Conservation (phyloP, 2,329 filamentous ascomycete genomes). For the Hymenoscyphus infarciens region DNA sequence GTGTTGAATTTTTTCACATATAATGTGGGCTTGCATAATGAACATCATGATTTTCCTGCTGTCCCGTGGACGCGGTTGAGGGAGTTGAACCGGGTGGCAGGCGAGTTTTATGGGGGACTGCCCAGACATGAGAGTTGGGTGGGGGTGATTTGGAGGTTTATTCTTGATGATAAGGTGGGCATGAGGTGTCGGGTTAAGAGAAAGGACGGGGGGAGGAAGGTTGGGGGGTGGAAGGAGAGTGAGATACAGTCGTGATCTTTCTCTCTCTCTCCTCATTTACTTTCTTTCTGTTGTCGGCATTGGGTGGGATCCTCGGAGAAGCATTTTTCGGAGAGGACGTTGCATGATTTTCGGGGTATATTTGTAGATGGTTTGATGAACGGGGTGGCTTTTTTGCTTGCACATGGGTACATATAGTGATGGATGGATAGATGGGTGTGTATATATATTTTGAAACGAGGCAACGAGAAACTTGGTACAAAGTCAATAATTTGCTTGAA, state of each 20-base stretch:
- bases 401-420: too few relatives aligned
- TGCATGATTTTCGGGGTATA: too few relatives aligned
- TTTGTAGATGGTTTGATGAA: too few relatives aligned
- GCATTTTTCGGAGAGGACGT: too few relatives aligned
- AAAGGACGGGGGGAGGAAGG: constrained; percentile 66
- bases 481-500: too few relatives aligned
- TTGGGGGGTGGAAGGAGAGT: constrained; percentile 64
- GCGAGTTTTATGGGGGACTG: constrained; percentile 87
- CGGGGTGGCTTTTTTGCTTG: too few relatives aligned
- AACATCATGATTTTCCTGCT: constrained; percentile 98
- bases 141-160: constrained; percentile 92
- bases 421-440: too few relatives aligned
- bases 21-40: constrained; percentile 96
- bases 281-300: not conserved
- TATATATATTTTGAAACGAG: too few relatives aligned
- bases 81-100: constrained; percentile 71
- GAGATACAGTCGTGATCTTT: constrained; percentile 53
- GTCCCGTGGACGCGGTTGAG: constrained; percentile 90
- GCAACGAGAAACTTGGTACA: too few relatives aligned
- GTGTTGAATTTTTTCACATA: constrained; percentile 89
- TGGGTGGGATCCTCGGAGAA: too few relatives aligned
- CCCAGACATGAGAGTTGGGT: constrained; percentile 88
- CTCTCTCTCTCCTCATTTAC: not conserved
- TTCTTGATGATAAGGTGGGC: constrained; percentile 84
- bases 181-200: constrained; percentile 92